Percentiles rank a stretch among this genome's conserved stretches.
Conservation (phyloP, 2,329 filamentous ascomycete species). For the Botrytis fabae region DNA sequence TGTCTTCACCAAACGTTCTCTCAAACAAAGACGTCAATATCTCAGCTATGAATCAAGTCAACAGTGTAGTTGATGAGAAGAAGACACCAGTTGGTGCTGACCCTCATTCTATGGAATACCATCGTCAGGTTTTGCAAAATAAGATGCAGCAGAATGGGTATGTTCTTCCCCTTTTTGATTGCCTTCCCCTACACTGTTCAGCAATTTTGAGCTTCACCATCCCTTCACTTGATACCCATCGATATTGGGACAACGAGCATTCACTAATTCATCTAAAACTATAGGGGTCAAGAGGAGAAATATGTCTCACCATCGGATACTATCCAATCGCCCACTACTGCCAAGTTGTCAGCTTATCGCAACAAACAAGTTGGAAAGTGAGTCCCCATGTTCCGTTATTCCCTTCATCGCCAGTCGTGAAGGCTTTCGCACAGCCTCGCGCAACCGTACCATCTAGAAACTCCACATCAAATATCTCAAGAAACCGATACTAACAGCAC, state of each 20-base stretch:
- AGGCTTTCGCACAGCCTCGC: not conserved
- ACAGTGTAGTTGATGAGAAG: slow-evolving; percentile 33
- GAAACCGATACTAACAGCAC: slow-evolving; percentile 32
- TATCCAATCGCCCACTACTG: slow-evolving; percentile 83
- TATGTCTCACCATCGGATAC: slow-evolving; percentile 85
- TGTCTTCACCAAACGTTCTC: slow-evolving; percentile 59
- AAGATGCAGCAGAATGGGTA: slow-evolving; percentile 70
- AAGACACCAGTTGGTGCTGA: slow-evolving; percentile 33
- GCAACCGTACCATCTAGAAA: not conserved
- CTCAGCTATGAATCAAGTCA: slow-evolving; percentile 42
- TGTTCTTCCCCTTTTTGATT: slow-evolving; percentile 40
- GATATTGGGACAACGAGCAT: not conserved
- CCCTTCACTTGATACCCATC: not conserved
- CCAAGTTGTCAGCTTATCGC: slow-evolving; percentile 78
- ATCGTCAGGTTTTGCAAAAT: slow-evolving; percentile 71
- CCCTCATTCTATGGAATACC: slow-evolving; percentile 72
- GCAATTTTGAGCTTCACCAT: not conserved
- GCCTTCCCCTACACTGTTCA: not conserved
- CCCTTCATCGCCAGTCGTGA: not conserved
- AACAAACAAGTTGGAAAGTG: slow-evolving; percentile 76
- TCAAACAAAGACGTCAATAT: slow-evolving; percentile 66
- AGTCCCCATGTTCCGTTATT: slow-evolving; percentile 42
- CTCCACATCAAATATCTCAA: not conserved
- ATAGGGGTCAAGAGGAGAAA: slow-evolving; percentile 34
- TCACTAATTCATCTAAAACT: not conserved